These are phyloP conservation scores for Botrytis tulipae DNA, from an alignment of 2,329 filamentous ascomycete genomes.

Conservation along the genomic window DNA sequence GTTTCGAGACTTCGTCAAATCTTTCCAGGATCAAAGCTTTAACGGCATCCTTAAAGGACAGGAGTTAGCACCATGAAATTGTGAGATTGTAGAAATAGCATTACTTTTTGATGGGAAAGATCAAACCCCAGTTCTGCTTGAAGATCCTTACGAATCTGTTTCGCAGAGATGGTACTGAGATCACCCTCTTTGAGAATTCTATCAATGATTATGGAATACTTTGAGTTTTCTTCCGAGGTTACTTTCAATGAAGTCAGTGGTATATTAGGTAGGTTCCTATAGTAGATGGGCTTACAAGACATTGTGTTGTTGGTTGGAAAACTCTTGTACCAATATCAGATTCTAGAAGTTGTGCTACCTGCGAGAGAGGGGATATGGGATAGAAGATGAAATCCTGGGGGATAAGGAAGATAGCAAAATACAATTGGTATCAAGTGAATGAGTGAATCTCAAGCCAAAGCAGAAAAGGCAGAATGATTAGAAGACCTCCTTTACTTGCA, in stretches of 20 bases:
- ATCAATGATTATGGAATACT: conserved; percentile 43
- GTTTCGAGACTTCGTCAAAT: conserved; percentile 47
- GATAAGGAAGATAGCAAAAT: not conserved
- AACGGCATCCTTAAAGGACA: conserved; percentile 45
- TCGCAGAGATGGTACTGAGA: conserved; percentile 41
- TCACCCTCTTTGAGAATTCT: conserved; percentile 40
- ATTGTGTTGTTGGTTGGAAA: conserved; percentile 22
- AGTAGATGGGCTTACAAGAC: conserved; percentile 27
- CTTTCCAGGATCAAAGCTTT: conserved; percentile 55
- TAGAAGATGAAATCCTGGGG: not conserved
- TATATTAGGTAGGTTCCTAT: not conserved
- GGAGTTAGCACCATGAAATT: conserved; percentile 17
- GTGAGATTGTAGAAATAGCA: not conserved
- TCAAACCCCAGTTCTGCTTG: conserved; percentile 38
- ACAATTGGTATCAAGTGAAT: conserved; percentile 4
- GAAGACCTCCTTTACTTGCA: not conserved
- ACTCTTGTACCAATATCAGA: not conserved
- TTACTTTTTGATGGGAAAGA: conserved; percentile 41
- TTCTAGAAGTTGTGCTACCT: conserved; percentile 19
- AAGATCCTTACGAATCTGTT: conserved; percentile 41
- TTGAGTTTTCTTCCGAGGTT: conserved; percentile 33
- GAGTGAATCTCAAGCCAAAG: not conserved
- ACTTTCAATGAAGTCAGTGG: conserved; percentile 29
- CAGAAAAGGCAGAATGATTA: not conserved
- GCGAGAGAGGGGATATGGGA: conserved; percentile 2